Evolutionary conservation across 805 yeast species (phyloP), one percentile per base, ranked within the genome.

Genomic region (Tetrapisispora nanseiensis): DNA sequence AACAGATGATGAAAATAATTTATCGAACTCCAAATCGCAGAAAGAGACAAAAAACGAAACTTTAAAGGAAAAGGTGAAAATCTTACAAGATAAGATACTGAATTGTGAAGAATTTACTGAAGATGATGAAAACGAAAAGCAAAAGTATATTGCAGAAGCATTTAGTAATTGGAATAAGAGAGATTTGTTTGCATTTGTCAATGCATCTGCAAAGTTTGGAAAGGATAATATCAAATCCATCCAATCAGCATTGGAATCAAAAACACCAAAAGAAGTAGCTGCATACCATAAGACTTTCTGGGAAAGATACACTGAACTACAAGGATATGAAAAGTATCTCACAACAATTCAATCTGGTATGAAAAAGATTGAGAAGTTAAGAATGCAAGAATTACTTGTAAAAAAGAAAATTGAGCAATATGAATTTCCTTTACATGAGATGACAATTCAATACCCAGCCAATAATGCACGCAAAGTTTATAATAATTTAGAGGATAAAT

Each of bases 381-480:
- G 62, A 28, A 63, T 69, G 32, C 90, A 83, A 54, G 76, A 78
- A 46, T 68, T 65, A 39, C 62, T 80, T 9, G 63, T 83, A 29
- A 69, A 68, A 2, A 62, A 59, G 26, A 82, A 82, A 50, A 62
- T 82, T 49, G 69, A 69, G 36, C 72, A 69, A 42, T 66, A 70
- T 33, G 66, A 67, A n/a, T 75, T 72, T 44, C 87, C 89, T 0
- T 56, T 82, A 19, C 77, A 77, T 35, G 78, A 80, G 33, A 62
- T 84, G 59, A 63, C 62, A 4, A 78, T 84, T 20, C 82, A 75
- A 42, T 84, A 82, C 46, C 90, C 92, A 0, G 89, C 89, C n/a
- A 83, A 82, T 55, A 83, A 82, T 56, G 82, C 92, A 11, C 82
- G 83, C 54, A 66, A 87, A 50, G 71, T 82, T 8, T 84, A 81